Conservation (phyloP, 2,329 filamentous ascomycete genomes). For the Penicillium corylophilum region DNA sequence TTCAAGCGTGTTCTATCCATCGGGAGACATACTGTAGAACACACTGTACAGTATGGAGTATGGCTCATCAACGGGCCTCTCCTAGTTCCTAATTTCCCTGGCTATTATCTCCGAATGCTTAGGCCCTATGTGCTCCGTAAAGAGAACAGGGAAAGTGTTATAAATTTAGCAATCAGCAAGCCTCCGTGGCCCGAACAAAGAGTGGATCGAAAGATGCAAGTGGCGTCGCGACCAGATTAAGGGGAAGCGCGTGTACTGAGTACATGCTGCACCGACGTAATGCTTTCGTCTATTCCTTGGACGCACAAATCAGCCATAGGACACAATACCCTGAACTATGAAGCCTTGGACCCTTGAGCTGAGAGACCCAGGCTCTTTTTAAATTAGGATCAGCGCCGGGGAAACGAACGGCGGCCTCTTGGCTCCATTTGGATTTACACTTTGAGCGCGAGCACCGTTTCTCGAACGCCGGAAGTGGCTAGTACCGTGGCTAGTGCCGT, state of each 20-base stretch:
- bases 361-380: not conserved
- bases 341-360: not conserved
- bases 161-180: slow-evolving; percentile 14
- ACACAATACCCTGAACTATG: too few relatives aligned
- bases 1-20: not conserved
- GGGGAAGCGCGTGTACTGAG: not conserved
- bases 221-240: slow-evolving; percentile 11
- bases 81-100: not conserved
- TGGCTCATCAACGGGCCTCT: not conserved
- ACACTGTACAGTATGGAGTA: too few relatives aligned
- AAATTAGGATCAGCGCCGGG: slow-evolving; percentile 10
- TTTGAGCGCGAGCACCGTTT: not conserved
- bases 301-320: too few relatives aligned
- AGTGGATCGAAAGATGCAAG: slow-evolving; percentile 4
- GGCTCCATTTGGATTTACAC: not conserved
- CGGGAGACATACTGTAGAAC: too few relatives aligned
- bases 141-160: not conserved
- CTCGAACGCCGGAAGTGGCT: not conserved
- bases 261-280: not conserved
- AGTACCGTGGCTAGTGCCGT: not conserved
- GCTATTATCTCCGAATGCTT: not conserved
- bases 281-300: not conserved
- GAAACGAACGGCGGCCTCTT: not conserved
- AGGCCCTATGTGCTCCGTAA: not conserved
- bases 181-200: slow-evolving; percentile 1